Base-by-base conservation (phyloP, 805 yeast species). In the Cyberlindnera euphorbiae region DNA sequence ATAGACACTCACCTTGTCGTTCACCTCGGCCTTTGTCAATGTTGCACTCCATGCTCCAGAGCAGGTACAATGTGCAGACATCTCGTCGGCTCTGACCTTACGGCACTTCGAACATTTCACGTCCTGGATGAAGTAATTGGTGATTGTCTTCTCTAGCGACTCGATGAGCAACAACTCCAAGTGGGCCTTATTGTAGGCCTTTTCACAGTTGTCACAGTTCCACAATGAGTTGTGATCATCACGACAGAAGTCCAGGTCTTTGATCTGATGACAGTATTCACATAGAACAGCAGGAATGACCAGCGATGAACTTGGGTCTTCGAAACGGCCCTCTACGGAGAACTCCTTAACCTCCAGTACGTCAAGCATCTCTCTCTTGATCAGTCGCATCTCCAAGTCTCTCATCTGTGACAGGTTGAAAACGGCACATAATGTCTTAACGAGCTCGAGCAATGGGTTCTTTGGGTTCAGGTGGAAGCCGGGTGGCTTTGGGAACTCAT, bases 321-420 rank as follows among this genome's bases (percentile, higher is more conserved):
- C 60, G 59, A 88, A 89, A 13, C 65, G 66, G 1, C 90, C 85
- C 39, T 78, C 85, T 4, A 72, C 72, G 45, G 86, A 79, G 60
- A 93, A 93, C 55, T 93, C 98, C 41, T 82, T 77, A 26, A 89
- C 72, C 21, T 88, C 95, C 47, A 94, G 75, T 5, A 83, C 58
- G 2, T 72, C 68, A 25, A 93, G 66, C 42, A 94, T 62, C 37
- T 82, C 88, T 43, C 83, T 78, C 38, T 96, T 70, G 38, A 93
- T 58, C 42, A 80, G 59, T 44, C 96, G 67, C 18, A 77, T 83
- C 53, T 89, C 97, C 24, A 86, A 64, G 31, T 69, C 72, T 33
- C 89, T 64, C 32, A 73, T 71, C 30, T 67, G 63, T 0, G 88
- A 84, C 10, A 90, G 64, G 2, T 77, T 66, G 58, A 84, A 74